phyloP scores from a whole-genome alignment of 2,329 filamentous ascomycete species.

The Exophiala viscosa region DNA sequence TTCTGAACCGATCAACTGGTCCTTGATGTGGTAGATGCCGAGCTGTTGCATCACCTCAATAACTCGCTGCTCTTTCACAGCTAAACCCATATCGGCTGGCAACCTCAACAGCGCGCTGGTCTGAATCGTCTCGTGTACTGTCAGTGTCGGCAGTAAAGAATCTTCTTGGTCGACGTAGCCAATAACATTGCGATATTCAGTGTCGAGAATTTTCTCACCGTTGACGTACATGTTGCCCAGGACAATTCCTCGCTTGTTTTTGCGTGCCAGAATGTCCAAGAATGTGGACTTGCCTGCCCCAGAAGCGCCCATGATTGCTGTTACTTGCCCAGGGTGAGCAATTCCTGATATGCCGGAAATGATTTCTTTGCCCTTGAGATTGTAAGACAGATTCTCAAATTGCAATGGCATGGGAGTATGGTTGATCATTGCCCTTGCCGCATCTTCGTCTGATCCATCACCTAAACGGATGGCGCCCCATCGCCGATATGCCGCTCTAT shows the following conservation, averaged over 20 bases:
- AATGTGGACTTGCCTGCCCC: slow-evolving; percentile 97
- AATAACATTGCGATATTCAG: slow-evolving; percentile 84
- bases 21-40: slow-evolving; percentile 87
- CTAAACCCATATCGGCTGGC: slow-evolving; percentile 83
- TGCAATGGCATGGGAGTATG: slow-evolving; percentile 86
- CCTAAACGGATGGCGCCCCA: slow-evolving; percentile 69
- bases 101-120: slow-evolving; percentile 88
- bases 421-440: slow-evolving; percentile 78
- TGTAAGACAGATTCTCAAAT: slow-evolving; percentile 84
- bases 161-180: slow-evolving; percentile 99
- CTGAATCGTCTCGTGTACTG: slow-evolving; percentile 95
- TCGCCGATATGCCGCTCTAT: slow-evolving; percentile 60
- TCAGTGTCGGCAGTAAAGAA: slow-evolving; percentile 90
- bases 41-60: slow-evolving; percentile 93
- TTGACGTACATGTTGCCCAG: slow-evolving; percentile 87
- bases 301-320: slow-evolving; percentile 97
- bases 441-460: slow-evolving; percentile 86
- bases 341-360: slow-evolving; percentile 75
- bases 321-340: slow-evolving; percentile 90
- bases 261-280: slow-evolving; percentile 88
- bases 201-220: slow-evolving; percentile 79
- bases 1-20: slow-evolving; percentile 93
- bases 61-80: slow-evolving; percentile 86
- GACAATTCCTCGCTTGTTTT: slow-evolving; percentile 84
- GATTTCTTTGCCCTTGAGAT: slow-evolving; percentile 82